Conservation (phyloP, 2,329 filamentous ascomycete species). For the Tolypocladium cylindrosporum region DNA sequence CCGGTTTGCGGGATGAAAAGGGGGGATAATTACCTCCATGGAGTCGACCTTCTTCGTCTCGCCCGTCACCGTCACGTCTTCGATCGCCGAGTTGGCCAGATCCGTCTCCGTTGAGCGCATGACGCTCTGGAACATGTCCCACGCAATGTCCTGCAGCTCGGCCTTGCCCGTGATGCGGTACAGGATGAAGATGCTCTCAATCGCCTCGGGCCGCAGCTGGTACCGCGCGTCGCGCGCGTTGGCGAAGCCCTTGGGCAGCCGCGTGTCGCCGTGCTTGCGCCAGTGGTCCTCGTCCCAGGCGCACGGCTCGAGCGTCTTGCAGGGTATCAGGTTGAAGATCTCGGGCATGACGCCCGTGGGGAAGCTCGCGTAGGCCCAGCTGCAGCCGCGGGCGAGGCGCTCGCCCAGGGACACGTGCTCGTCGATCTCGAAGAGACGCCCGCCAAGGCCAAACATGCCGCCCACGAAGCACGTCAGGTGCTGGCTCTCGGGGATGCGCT, state of each 20-base stretch:
- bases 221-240: slow-evolving; percentile 41
- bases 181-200: slow-evolving; percentile 72
- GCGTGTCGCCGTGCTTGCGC: slow-evolving; percentile 11
- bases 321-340: slow-evolving; percentile 35
- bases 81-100: slow-evolving; percentile 37
- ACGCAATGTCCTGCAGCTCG: slow-evolving; percentile 39
- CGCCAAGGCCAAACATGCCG: slow-evolving; percentile 57
- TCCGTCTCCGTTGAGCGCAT: slow-evolving; percentile 33
- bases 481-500: slow-evolving; percentile 18
- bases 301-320: slow-evolving; percentile 25
- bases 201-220: slow-evolving; percentile 53
- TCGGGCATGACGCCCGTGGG: slow-evolving; percentile 51
- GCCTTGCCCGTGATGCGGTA: slow-evolving; percentile 45
- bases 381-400: slow-evolving; percentile 42
- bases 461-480: slow-evolving; percentile 51
- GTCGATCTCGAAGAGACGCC: slow-evolving; percentile 43
- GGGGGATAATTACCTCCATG: slow-evolving; percentile 41
- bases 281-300: slow-evolving; percentile 19
- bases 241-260: slow-evolving; percentile 49
- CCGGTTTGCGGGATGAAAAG: slow-evolving; percentile 5
- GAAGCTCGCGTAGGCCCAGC: slow-evolving; percentile 46
- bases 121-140: slow-evolving; percentile 41
- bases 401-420: slow-evolving; percentile 38
- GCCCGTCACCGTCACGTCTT: slow-evolving; percentile 26
- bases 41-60: slow-evolving; percentile 37